Conservation (phyloP, 768 basidiomycete genomes). For the Tulasnella calospora region DNA sequence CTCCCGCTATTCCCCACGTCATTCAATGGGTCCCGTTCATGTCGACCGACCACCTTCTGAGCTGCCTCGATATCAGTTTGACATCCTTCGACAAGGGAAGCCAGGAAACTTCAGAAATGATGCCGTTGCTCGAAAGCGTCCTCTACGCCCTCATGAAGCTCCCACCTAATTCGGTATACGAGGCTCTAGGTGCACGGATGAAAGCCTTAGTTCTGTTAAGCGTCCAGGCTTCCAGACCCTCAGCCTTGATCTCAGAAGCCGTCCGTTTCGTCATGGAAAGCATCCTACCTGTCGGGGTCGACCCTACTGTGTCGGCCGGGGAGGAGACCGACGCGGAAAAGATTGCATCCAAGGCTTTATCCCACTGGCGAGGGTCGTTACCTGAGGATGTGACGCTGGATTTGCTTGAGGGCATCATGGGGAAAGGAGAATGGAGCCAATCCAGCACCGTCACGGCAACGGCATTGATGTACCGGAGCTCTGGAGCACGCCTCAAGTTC, state of each 20-base stretch:
- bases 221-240: background rate
- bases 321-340: background rate
- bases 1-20: slow-evolving; percentile 27
- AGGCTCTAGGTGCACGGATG: background rate
- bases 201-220: background rate
- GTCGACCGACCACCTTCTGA: slow-evolving; percentile 41
- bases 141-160: background rate
- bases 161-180: slow-evolving; percentile 1
- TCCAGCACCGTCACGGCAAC: background rate
- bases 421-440: background rate
- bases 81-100: background rate
- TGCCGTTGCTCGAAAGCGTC: background rate
- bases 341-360: background rate
- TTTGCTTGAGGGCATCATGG: background rate
- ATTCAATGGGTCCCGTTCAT: slow-evolving; percentile 57
- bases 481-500: background rate
- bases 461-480: background rate
- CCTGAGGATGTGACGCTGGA: background rate
- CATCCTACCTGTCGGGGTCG: background rate
- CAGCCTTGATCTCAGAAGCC: background rate
- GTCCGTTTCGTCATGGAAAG: background rate
- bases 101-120: background rate
- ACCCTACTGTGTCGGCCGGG: background rate
- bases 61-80: slow-evolving; percentile 43
- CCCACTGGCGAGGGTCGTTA: background rate